A percentile compares a stretch with the other conserved stretches of the same genome.
Evolutionary conservation across 2,329 filamentous ascomycete genomes (phyloP).

Genomic region (Trichothecium roseum): DNA sequence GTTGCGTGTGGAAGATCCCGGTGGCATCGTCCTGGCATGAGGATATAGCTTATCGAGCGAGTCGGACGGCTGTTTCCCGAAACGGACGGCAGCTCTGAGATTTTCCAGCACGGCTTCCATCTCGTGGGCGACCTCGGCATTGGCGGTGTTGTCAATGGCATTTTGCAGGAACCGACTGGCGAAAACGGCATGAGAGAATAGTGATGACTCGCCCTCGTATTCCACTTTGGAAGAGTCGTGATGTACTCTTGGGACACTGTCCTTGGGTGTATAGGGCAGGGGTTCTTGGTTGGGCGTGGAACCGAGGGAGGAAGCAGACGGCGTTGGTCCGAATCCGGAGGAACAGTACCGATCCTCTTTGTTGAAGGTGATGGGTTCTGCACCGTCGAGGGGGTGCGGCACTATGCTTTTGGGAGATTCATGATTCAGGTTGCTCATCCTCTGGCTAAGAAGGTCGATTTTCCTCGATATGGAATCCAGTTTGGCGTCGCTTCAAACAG

Average conservation of each 20-base stretch:
- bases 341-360: not conserved
- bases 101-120: conserved; percentile 10
- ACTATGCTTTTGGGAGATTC: not conserved
- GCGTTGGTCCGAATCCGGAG: conserved; percentile 4
- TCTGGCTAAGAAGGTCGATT: conserved; percentile 8
- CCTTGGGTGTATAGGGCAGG: not conserved
- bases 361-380: too few relatives aligned
- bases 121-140: conserved; percentile 8
- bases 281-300: not conserved
- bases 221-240: conserved; percentile 5
- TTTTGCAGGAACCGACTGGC: conserved; percentile 13
- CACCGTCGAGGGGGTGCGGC: not conserved
- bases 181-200: conserved; percentile 11
- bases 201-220: conserved; percentile 11
- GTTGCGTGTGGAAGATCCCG: conserved; percentile 3
- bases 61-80: conserved; percentile 8
- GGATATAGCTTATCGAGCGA: conserved; percentile 4
- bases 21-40: conserved; percentile 2
- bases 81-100: conserved; percentile 6
- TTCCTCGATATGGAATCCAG: conserved; percentile 8
- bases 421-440: conserved; percentile 5
- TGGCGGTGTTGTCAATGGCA: conserved; percentile 8
- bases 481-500: conserved; percentile 9
- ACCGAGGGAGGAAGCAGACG: conserved; percentile 1
- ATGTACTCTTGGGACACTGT: not conserved